These are phyloP conservation scores for Colletotrichum sp. DNA, from an alignment of 2,329 filamentous ascomycete genomes.

Conservation along the genomic window DNA sequence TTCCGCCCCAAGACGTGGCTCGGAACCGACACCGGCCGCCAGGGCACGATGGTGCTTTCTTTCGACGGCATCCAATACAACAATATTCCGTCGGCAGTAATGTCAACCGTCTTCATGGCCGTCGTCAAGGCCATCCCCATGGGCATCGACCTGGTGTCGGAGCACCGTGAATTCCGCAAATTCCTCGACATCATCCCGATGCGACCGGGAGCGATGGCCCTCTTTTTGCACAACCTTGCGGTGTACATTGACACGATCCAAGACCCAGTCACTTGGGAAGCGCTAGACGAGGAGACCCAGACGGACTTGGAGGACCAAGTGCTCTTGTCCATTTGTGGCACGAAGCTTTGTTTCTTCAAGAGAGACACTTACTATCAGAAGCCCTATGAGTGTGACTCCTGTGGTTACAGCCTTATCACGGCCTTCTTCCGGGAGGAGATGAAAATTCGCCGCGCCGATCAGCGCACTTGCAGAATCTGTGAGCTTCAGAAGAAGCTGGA, in stretches of 20 bases:
- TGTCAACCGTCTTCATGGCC: conserved; percentile 7
- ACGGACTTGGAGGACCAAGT: conserved; percentile 6
- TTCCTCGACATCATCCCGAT: conserved; percentile 16
- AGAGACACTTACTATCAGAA: not conserved
- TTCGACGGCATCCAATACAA: not conserved
- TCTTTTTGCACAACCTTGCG: conserved; percentile 10
- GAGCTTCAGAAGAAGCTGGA: not conserved
- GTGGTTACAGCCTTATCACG: not conserved
- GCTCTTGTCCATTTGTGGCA: not conserved
- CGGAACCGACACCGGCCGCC: not conserved
- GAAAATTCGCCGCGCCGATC: not conserved
- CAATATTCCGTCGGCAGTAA: not conserved
- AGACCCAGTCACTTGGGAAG: not conserved
- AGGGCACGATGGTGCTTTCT: conserved; percentile 8
- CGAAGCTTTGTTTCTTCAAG: not conserved
- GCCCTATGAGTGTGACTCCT: not conserved
- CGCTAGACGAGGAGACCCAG: not conserved
- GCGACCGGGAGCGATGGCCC: not conserved
- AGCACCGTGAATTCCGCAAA: not conserved
- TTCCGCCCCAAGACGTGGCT: conserved; percentile 8
- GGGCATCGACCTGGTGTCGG: conserved; percentile 3
- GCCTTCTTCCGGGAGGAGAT: not conserved
- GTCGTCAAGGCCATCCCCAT: conserved; percentile 7
- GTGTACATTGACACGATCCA: not conserved
- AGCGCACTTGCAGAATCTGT: not conserved